Evolutionary conservation across 768 basidiomycete genomes (phyloP).

Genomic region (Rhodotorula graminis): DNA sequence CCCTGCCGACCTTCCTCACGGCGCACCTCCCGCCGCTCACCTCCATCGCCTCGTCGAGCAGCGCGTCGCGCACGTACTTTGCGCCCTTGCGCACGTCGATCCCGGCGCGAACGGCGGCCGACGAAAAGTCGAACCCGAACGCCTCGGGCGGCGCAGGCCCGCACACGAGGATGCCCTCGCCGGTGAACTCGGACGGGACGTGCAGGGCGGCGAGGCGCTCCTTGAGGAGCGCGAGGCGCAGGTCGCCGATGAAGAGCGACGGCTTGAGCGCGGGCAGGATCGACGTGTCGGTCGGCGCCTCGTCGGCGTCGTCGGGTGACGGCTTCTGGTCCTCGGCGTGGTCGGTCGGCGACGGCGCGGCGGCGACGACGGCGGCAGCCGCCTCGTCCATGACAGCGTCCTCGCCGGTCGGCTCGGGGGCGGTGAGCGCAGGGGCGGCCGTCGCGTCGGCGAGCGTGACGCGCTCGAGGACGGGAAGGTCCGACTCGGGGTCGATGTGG

Average conservation of each 20-base stretch:
- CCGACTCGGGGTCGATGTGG: slow-evolving; percentile 74
- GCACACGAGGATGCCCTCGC: slow-evolving; percentile 92
- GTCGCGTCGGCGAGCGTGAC: slow-evolving; percentile 40
- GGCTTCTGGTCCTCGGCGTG: neutral
- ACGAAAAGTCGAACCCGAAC: slow-evolving; percentile 54
- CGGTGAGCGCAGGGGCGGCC: slow-evolving; percentile 4
- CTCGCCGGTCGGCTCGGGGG: neutral
- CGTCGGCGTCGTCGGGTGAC: neutral
- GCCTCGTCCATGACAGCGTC: neutral
- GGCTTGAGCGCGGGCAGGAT: slow-evolving; percentile 64
- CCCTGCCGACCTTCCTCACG: slow-evolving; percentile 78
- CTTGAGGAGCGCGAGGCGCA: slow-evolving; percentile 85
- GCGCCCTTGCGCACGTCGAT: slow-evolving; percentile 50
- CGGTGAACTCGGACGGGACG: slow-evolving; percentile 88
- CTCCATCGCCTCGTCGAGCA: slow-evolving; percentile 38
- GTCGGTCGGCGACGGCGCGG: too few species aligned
- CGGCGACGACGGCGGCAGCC: neutral
- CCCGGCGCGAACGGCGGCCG: slow-evolving; percentile 52
- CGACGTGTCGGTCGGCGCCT: slow-evolving; percentile 18
- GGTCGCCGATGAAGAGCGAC: slow-evolving; percentile 95
- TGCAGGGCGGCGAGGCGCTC: slow-evolving; percentile 66
- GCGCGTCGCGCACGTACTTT: slow-evolving; percentile 35
- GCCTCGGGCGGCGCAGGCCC: slow-evolving; percentile 44
- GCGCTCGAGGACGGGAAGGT: slow-evolving; percentile 81
- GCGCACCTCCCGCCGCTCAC: slow-evolving; percentile 56